Conservation (phyloP, 169 alveolate genomes). For the Eimeria sp. region DNA sequence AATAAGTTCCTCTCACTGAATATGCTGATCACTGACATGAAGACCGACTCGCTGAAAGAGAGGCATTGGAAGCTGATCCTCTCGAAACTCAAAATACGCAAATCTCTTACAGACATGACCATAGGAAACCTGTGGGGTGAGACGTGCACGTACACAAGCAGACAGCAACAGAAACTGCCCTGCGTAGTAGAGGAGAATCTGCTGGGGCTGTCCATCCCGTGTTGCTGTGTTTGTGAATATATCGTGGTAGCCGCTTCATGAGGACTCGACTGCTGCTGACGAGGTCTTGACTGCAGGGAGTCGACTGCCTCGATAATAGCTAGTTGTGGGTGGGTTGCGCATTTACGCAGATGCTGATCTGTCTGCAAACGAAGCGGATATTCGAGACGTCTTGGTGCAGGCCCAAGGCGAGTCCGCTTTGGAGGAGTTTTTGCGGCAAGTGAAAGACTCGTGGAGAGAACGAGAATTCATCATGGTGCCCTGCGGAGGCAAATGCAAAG, state of each 20-base stretch:
- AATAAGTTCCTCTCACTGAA: conserved; percentile 68
- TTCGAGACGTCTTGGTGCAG: conserved; percentile 94
- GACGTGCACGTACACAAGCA: background rate
- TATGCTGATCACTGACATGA: conserved; percentile 90
- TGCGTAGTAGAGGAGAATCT: background rate
- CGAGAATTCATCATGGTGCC: conserved; percentile 94
- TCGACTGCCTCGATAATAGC: background rate
- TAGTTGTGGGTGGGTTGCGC: background rate
- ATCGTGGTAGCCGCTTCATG: background rate
- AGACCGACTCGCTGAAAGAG: conserved; percentile 98
- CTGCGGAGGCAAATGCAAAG: conserved; percentile 96
- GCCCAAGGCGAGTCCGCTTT: conserved; percentile 99
- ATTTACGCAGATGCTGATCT: conserved; percentile 85
- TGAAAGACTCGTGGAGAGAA: conserved; percentile 95
- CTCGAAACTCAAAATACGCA: conserved; percentile 89
- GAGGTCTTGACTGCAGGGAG: background rate
- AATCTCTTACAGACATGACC: conserved; percentile 91
- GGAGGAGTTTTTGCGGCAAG: conserved; percentile 94
- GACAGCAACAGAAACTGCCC: background rate
- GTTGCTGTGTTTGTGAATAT: background rate
- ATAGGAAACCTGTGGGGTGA: conserved; percentile 95
- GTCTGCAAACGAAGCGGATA: conserved; percentile 86
- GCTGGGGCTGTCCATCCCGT: background rate
- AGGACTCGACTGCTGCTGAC: background rate
- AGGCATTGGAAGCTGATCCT: conserved; percentile 98